Evolutionary conservation across 495 filamentous ascomycete genomes (phyloP).

Genomic region (Talaromyces wortmannii): DNA sequence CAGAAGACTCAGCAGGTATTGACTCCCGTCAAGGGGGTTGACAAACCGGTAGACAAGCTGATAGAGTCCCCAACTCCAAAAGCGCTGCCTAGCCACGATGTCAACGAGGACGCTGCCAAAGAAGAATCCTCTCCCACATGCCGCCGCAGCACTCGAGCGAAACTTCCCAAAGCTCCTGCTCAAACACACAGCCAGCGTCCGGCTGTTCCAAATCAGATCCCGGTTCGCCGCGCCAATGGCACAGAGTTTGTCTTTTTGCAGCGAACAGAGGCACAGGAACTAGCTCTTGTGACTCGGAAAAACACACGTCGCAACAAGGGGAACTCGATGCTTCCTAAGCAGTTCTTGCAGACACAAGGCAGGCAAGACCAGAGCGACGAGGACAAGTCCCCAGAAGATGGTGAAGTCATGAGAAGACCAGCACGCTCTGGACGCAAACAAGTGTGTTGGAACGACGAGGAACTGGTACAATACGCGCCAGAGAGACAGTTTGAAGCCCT

Average conservation of each 20-base stretch:
- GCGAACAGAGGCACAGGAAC: slow-evolving; percentile 50
- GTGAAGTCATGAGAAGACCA: not conserved
- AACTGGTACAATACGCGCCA: slow-evolving; percentile 28
- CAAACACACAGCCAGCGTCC: slow-evolving; percentile 16
- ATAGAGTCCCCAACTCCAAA: not conserved
- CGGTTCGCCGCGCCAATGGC: slow-evolving; percentile 49
- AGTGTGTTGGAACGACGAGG: slow-evolving; percentile 39
- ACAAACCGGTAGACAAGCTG: not conserved
- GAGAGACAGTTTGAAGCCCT: slow-evolving; percentile 6
- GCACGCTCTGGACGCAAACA: slow-evolving; percentile 11
- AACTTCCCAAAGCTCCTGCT: slow-evolving; percentile 14
- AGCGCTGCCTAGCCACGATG: not conserved
- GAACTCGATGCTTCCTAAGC: slow-evolving; percentile 37
- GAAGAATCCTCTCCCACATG: slow-evolving; percentile 16
- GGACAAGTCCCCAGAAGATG: not conserved
- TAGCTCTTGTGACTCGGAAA: slow-evolving; percentile 43
- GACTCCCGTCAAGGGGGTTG: slow-evolving; percentile 7
- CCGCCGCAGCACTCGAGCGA: slow-evolving; percentile 38
- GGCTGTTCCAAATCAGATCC: slow-evolving; percentile 38
- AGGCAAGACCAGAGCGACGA: slow-evolving; percentile 11
- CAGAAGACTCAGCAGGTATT: slow-evolving; percentile 25
- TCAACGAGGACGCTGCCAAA: slow-evolving; percentile 12
- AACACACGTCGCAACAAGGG: slow-evolving; percentile 57
- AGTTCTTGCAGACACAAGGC: slow-evolving; percentile 35
- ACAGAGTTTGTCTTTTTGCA: slow-evolving; percentile 49